These are phyloP conservation scores for Ascochyta koolunga DNA, from an alignment of 2,329 filamentous ascomycete genomes.

Conservation along the genomic window DNA sequence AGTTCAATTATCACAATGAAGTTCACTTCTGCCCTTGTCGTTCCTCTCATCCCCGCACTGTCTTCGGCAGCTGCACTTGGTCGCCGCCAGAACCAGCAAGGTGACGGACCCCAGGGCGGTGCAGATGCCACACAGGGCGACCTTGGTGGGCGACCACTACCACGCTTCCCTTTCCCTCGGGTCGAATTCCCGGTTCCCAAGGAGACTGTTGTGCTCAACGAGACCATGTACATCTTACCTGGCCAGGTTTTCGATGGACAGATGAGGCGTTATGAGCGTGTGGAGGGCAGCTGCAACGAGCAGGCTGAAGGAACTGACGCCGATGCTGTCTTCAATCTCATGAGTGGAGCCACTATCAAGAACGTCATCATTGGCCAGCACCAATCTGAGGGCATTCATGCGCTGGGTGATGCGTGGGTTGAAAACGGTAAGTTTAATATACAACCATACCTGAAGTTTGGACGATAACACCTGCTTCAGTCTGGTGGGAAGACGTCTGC, in stretches of 20 bases:
- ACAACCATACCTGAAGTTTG: too few relatives aligned
- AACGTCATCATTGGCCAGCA: constrained; percentile 37
- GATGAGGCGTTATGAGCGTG: constrained; percentile 36
- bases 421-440: constrained; percentile 23
- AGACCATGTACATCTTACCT: constrained; percentile 33
- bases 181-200: constrained; percentile 30
- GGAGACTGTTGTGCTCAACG: constrained; percentile 32
- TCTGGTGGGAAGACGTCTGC: constrained; percentile 38
- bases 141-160: constrained; percentile 27
- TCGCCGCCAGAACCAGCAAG: constrained; percentile 25
- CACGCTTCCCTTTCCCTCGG: constrained; percentile 31
- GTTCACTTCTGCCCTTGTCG: constrained; percentile 23
- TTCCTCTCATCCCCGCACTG: constrained; percentile 30
- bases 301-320: constrained; percentile 35
- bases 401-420: constrained; percentile 35
- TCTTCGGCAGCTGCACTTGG: constrained; percentile 27
- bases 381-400: constrained; percentile 34
- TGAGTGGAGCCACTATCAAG: constrained; percentile 28
- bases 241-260: constrained; percentile 33
- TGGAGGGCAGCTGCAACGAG: constrained; percentile 32
- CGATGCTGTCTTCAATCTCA: constrained; percentile 33
- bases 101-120: constrained; percentile 30
- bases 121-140: constrained; percentile 32
- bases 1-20: constrained; percentile 20
- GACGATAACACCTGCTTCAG: constrained; percentile 16